Conservation (phyloP, 139 green algal genomes). For the Pseudopediastrum boryanum region DNA sequence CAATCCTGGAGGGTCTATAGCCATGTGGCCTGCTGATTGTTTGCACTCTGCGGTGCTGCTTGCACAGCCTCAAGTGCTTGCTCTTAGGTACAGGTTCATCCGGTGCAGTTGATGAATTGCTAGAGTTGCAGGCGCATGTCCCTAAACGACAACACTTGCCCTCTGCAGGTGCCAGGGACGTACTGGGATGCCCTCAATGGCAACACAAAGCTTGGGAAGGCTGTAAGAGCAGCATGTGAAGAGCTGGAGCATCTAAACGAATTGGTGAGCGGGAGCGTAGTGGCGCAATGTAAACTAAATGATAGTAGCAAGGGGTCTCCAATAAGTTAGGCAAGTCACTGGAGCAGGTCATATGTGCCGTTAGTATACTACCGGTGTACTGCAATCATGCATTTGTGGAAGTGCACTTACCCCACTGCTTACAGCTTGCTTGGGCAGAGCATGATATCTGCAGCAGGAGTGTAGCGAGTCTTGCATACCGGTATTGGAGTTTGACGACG, state of each 20-base stretch:
- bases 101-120: too few species aligned
- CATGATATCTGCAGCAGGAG: not conserved
- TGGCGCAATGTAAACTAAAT: too few species aligned
- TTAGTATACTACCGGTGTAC: too few species aligned
- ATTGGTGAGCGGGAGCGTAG: slow-evolving; percentile 51
- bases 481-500: not conserved
- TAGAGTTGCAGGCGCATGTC: too few species aligned
- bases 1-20: too few species aligned
- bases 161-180: slow-evolving; percentile 50
- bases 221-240: slow-evolving; percentile 46
- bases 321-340: too few species aligned
- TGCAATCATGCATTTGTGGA: not conserved
- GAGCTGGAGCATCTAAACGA: slow-evolving; percentile 53
- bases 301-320: too few species aligned
- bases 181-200: slow-evolving; percentile 55
- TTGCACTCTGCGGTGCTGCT: too few species aligned
- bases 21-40: too few species aligned
- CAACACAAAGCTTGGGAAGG: slow-evolving; percentile 61
- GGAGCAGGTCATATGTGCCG: too few species aligned
- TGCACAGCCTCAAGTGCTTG: too few species aligned
- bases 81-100: too few species aligned
- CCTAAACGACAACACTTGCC: not conserved
- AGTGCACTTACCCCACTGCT: not conserved
- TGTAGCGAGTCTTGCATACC: not conserved
- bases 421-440: not conserved